These are phyloP conservation scores for Aspergillus sclerotiicarbonarius DNA, from an alignment of 495 filamentous ascomycete species.

Conservation along the genomic window DNA sequence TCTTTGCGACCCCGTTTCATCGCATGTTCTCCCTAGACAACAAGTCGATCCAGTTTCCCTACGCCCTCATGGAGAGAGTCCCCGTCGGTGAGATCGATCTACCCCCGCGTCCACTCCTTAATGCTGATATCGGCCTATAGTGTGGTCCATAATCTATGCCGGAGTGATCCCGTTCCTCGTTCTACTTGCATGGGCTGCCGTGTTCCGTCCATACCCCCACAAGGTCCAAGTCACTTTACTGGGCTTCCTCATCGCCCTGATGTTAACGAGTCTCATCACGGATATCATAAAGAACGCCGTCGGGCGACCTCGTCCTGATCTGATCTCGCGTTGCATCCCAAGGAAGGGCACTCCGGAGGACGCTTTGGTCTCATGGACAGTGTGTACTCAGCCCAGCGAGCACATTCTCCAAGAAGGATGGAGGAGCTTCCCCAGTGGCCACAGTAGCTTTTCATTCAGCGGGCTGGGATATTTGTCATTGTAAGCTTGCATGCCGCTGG, in stretches of 20 bases:
- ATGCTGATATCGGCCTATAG: conserved; percentile 32
- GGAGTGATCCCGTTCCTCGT: conserved; percentile 65
- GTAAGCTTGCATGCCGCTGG: conserved; percentile 24
- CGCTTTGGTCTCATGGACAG: conserved; percentile 65
- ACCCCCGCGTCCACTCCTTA: not conserved
- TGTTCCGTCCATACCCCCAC: conserved; percentile 61
- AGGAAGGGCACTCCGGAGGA: conserved; percentile 59
- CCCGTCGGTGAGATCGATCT: conserved; percentile 57
- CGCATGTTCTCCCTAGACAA: conserved; percentile 75
- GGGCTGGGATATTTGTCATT: conserved; percentile 81
- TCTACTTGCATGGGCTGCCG: conserved; percentile 62
- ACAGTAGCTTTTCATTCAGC: conserved; percentile 80
- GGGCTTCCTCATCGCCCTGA: conserved; percentile 70
- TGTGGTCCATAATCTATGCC: conserved; percentile 73
- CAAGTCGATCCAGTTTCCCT: conserved; percentile 77
- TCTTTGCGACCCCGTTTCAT: conserved; percentile 82
- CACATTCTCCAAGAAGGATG: conserved; percentile 88
- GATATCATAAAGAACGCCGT: conserved; percentile 91
- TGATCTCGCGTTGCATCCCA: conserved; percentile 86
- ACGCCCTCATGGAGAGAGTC: conserved; percentile 82
- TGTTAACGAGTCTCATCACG: conserved; percentile 79
- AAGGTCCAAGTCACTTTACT: conserved; percentile 85
- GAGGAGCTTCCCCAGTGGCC: conserved; percentile 88
- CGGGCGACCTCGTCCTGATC: conserved; percentile 84
- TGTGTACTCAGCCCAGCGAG: conserved; percentile 76